Evolutionary conservation across 2,329 filamentous ascomycete species (phyloP), one percentile per base, ranked within the genome.

Genomic region (Cercospora canescens): DNA sequence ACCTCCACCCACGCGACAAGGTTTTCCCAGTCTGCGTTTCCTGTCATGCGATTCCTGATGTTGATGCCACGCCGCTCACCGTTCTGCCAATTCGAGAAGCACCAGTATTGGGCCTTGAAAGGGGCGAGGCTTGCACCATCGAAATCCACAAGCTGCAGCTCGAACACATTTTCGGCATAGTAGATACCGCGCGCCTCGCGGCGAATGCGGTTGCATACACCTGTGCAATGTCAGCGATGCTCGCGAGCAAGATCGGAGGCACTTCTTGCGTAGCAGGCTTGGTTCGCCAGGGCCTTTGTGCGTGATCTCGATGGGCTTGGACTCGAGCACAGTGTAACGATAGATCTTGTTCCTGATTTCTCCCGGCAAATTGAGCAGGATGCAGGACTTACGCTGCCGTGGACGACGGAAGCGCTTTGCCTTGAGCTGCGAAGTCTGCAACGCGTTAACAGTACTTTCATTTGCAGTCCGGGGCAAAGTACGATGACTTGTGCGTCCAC

Each of bases 291-390:
- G 65, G 5, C 65, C 65, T 32, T 60, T 62, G 6, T 50, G 2
- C 14, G 34, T 57, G 26, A 67, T 37, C 5, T 62, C n/a, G 28
- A 67, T 35, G 35, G 37, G 21, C 14, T 48, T 50, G 12, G 45
- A 11, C 28, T 60, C 28, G 18, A 58, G 0, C 6, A 67, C 30
- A 14, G 52, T 45, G 57, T 57, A 62, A 48, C 50, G 56, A 39
- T 67, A 67, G 62, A 67, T 67, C 6, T 4, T 39, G 62, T 67
- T 67, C 24, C 65, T 56, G 7, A 67, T 48, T 32, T 67, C 65
- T 28, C 62, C 65, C 16, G 65, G 65, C 14, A 67, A 48, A 14
- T 63, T 52, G 26, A 67, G 45, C 24, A 67, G n/a, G 16, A 21
- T 30, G 50, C 65, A 67, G 12, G 18, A 58, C 16, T 61, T 65